Conservation (phyloP, 1,139 yeast species). For the Sugiyamaella pinicola region DNA sequence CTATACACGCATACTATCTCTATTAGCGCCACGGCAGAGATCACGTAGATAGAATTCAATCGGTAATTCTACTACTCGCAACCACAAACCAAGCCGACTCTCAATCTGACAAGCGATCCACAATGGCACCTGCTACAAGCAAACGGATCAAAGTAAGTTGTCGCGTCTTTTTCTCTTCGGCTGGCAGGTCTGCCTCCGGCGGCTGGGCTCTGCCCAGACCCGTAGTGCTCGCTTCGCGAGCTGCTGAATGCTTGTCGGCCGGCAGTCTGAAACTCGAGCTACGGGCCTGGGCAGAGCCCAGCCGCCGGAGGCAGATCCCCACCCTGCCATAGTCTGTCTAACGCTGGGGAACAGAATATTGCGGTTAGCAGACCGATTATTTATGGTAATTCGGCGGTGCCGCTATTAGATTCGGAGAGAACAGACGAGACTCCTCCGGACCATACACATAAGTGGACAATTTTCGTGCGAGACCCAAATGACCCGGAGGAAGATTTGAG, state of each 20-base stretch:
- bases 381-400: slow-evolving; percentile 85
- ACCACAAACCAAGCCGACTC: too few species aligned
- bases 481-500: slow-evolving; percentile 63
- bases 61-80: too few species aligned
- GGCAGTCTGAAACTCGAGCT: too few species aligned
- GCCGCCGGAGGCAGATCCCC: neutral
- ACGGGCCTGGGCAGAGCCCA: neutral
- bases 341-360: slow-evolving; percentile 52
- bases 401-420: slow-evolving; percentile 57
- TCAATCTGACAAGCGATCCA: neutral
- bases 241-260: too few species aligned
- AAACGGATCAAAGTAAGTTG: slow-evolving; percentile 18
- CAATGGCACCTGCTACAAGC: slow-evolving; percentile 15
- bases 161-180: neutral
- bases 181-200: too few species aligned
- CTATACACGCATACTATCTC: neutral
- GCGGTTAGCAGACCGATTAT: slow-evolving; percentile 82
- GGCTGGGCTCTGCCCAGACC: too few species aligned
- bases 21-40: too few species aligned
- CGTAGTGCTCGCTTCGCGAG: neutral
- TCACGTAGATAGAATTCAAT: too few species aligned
- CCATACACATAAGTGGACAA: slow-evolving; percentile 96
- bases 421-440: slow-evolving; percentile 73
- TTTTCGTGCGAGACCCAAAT: slow-evolving; percentile 77
- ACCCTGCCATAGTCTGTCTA: slow-evolving; percentile 22